Conservation (phyloP, 306 rosid species). For the Abrus pulchellus region DNA sequence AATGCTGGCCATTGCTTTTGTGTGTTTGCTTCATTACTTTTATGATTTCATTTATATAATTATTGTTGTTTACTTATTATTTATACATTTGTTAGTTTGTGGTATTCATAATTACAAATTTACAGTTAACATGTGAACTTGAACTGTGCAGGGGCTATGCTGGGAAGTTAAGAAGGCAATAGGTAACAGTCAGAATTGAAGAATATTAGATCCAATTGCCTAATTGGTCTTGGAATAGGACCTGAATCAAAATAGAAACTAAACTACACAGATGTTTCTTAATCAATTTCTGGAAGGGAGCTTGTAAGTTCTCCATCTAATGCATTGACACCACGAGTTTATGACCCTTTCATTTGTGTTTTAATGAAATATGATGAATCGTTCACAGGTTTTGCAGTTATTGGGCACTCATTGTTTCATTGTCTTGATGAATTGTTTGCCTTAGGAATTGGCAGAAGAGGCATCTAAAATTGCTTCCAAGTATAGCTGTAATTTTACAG, state of each 20-base stretch:
- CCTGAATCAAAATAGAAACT: neutral
- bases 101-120: conserved; percentile 10
- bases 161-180: conserved; percentile 2
- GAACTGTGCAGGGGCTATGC: conserved; percentile 10
- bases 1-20: neutral
- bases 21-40: neutral
- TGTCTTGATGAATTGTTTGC: neutral
- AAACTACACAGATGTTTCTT: neutral
- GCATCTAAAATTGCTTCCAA: neutral
- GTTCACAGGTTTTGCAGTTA: neutral
- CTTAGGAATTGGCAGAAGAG: neutral
- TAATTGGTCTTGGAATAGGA: neutral
- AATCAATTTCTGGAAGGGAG: neutral
- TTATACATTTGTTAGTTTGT: neutral
- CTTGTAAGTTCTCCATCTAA: neutral
- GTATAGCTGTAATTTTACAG: neutral
- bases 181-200: neutral
- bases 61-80: neutral
- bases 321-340: neutral
- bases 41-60: neutral
- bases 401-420: neutral
- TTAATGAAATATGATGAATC: neutral
- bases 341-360: neutral
- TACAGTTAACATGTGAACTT: neutral
- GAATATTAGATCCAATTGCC: neutral